phyloP scores from a whole-genome alignment of 306 rosid species.

The Pterocarpus santalinus region DNA sequence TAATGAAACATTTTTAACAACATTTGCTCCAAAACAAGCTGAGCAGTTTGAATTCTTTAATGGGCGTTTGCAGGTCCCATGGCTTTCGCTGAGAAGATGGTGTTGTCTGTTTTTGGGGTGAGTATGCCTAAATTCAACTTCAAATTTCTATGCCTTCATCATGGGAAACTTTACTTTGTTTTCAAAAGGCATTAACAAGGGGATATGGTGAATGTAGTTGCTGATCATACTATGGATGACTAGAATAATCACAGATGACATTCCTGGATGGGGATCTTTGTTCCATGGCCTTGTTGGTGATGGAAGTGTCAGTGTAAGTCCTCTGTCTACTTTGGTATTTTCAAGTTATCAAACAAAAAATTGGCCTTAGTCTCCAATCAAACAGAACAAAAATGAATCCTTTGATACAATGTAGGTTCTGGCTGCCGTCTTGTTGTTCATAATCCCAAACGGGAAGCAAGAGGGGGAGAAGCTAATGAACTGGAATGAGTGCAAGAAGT shows the following conservation, averaged over 20 bases:
- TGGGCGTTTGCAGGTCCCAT: slow-evolving; percentile 70
- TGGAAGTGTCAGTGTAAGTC: slow-evolving; percentile 87
- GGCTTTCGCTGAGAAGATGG: slow-evolving; percentile 92
- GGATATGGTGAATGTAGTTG: slow-evolving; percentile 51
- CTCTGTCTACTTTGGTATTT: too few species aligned
- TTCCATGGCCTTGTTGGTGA: slow-evolving; percentile 85
- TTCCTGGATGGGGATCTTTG: slow-evolving; percentile 93
- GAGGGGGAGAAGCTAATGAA: slow-evolving; percentile 85
- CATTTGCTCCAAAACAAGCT: background rate
- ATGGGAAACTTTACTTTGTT: background rate
- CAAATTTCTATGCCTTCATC: background rate
- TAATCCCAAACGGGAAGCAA: slow-evolving; percentile 84
- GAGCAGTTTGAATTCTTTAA: background rate
- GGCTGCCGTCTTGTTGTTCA: slow-evolving; percentile 81
- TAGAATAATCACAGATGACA: slow-evolving; percentile 81
- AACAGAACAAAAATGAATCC: background rate
- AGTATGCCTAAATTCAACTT: slow-evolving; percentile 14
- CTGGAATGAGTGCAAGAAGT: slow-evolving; percentile 91
- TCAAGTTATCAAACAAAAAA: background rate
- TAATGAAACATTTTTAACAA: background rate
- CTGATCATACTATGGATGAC: slow-evolving; percentile 91
- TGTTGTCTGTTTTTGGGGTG: slow-evolving; percentile 76
- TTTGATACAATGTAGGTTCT: slow-evolving; percentile 60
- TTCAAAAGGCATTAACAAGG: background rate
- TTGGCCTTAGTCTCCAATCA: background rate